Evolutionary conservation across 148 eudicot species (phyloP).

Genomic region (Agrostemma githago): DNA sequence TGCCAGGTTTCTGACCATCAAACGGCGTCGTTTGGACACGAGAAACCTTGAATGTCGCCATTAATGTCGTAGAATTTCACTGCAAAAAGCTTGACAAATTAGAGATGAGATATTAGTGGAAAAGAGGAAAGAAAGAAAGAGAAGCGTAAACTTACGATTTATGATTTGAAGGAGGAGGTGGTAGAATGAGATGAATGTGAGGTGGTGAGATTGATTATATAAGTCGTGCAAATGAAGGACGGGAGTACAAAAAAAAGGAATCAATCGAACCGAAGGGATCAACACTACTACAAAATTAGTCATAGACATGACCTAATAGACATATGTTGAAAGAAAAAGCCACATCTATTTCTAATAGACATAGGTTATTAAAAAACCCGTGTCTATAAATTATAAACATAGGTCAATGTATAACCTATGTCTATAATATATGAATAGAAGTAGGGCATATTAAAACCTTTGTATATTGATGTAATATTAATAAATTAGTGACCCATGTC

Average conservation of each 20-base stretch:
- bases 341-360: no score
- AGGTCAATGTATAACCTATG: no score
- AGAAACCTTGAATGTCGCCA: conserved; percentile 68
- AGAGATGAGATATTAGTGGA: not conserved
- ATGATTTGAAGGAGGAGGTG: not conserved
- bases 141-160: not conserved
- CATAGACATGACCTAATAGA: no score
- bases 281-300: no score
- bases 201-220: not conserved
- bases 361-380: no score
- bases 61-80: conserved; percentile 13
- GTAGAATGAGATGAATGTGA: not conserved
- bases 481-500: no score
- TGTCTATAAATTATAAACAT: no score
- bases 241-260: not conserved
- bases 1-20: conserved; percentile 91
- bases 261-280: not conserved
- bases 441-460: no score
- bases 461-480: no score
- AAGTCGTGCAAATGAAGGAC: not conserved
- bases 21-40: conserved; percentile 61
- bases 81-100: not conserved
- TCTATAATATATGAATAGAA: no score
- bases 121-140: not conserved
- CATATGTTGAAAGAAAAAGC: no score